Conservation (phyloP, 2,329 filamentous ascomycete species). For the Cercospora janseana region DNA sequence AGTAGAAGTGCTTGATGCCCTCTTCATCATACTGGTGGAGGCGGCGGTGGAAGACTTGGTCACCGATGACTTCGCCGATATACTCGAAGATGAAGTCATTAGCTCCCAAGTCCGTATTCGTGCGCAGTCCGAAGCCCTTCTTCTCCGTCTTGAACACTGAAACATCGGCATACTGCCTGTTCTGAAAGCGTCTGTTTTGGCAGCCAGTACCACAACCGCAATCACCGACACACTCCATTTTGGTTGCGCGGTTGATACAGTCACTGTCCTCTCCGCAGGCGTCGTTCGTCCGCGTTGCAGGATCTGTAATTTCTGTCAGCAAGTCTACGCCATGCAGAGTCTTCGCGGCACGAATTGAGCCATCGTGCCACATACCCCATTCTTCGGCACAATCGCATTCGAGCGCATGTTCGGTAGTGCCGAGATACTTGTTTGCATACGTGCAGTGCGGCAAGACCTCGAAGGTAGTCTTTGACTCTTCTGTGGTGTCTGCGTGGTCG, state of each 20-base stretch:
- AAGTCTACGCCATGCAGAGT: neutral
- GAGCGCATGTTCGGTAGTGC: slow-evolving; percentile 85
- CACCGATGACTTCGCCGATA: slow-evolving; percentile 96
- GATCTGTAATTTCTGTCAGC: slow-evolving; percentile 42
- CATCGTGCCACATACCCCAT: slow-evolving; percentile 68
- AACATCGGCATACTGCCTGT: slow-evolving; percentile 83
- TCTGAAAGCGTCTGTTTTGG: slow-evolving; percentile 93
- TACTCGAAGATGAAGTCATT: slow-evolving; percentile 98
- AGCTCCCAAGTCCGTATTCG: slow-evolving; percentile 71
- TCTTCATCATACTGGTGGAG: slow-evolving; percentile 94
- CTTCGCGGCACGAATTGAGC: slow-evolving; percentile 19
- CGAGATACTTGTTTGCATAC: slow-evolving; percentile 88
- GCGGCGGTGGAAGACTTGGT: slow-evolving; percentile 80
- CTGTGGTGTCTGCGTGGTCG: slow-evolving; percentile 74
- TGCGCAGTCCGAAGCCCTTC: slow-evolving; percentile 89
- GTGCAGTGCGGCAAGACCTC: slow-evolving; percentile 79
- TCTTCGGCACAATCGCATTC: slow-evolving; percentile 95
- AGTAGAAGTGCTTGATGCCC: slow-evolving; percentile 99
- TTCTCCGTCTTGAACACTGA: slow-evolving; percentile 97
- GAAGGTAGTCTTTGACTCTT: slow-evolving; percentile 73
- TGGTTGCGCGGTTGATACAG: slow-evolving; percentile 97
- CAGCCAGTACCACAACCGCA: slow-evolving; percentile 85
- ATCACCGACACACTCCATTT: slow-evolving; percentile 89
- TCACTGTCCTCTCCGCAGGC: slow-evolving; percentile 95
- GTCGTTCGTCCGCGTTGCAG: slow-evolving; percentile 60